phyloP scores from a whole-genome alignment of 2,329 filamentous ascomycete species.

The Ilyonectria sp. region DNA sequence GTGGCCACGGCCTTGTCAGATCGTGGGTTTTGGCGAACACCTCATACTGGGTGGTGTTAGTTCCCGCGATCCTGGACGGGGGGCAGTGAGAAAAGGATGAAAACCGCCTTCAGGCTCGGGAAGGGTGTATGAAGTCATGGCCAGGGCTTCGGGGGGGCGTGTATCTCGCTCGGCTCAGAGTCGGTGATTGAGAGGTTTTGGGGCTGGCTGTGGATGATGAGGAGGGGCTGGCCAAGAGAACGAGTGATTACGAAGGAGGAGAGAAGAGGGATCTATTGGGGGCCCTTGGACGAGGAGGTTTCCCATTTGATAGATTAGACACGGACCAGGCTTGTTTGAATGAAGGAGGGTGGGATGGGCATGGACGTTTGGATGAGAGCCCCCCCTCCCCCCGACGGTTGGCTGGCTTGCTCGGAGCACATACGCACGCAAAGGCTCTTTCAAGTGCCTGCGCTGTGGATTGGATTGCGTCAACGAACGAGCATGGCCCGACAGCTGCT shows the following conservation, averaged over 20 bases:
- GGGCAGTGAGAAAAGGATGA: constrained; percentile 22
- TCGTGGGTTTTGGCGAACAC: constrained; percentile 39
- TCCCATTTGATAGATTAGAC: constrained; percentile 21
- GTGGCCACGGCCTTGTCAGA: constrained; percentile 38
- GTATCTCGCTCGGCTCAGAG: constrained; percentile 27
- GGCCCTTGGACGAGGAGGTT: constrained; percentile 25
- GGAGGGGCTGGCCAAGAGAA: constrained; percentile 33
- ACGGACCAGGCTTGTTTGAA: constrained; percentile 25
- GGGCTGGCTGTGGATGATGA: constrained; percentile 20
- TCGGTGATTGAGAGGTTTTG: constrained; percentile 21
- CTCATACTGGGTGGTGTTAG: constrained; percentile 33
- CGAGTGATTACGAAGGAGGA: constrained; percentile 38
- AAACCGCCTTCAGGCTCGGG: constrained; percentile 19
- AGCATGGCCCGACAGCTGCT: constrained; percentile 3
- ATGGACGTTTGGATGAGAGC: background rate
- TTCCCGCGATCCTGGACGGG: constrained; percentile 34
- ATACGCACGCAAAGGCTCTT: constrained; percentile 5
- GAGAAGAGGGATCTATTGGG: constrained; percentile 38
- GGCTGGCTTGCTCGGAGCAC: constrained; percentile 4
- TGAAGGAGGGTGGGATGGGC: constrained; percentile 1
- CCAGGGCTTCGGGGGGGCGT: constrained; percentile 19
- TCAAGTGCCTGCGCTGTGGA: background rate
- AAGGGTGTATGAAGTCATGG: constrained; percentile 17
- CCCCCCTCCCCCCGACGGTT: background rate
- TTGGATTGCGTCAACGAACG: constrained; percentile 29